Base-by-base conservation (phyloP, 208 protist species). In the Porcisia hertigi region DNA sequence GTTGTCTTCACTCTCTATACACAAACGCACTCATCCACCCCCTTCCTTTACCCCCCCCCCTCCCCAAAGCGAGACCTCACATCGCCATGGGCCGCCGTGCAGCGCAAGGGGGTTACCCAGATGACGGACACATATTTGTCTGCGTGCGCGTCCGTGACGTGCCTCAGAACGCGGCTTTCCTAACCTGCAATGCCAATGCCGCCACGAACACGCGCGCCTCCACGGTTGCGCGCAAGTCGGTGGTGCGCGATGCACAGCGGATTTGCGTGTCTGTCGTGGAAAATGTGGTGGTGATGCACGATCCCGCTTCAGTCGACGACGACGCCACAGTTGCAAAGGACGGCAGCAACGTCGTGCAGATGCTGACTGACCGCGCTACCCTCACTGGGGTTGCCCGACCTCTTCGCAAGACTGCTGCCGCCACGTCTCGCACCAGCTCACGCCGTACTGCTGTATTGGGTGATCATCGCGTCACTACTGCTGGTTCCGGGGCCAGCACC, bases 101-200 rank as follows among this genome's bases (percentile, higher is more conserved):
- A 67, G 63, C 23, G 8, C 16, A 52, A 16, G 62, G 49, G 53
- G 82, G 72, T 3, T 90, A 90, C 78, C 78, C 84, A 8, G 90
- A 94, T 70, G 88, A 94, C 62, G 90, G 90, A 12, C 88, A 92
- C 77, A 94, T 94, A 57, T 84, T 86, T 77, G 90, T 94, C 49
- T 94, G 90, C 69, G 86, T 94, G 66, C 90, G 90, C 41, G 81
- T 94, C 18, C 87, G 90, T 6, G 76, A 90, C 75, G 85, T 91
- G 20, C 84, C 85, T 3, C 75, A 76, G 34, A 73, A 86, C 63
- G 65, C 73, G 36, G 70, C 64, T 53, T 79, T 77, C 53, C 59
- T 79, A 30, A 76, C 77, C 60, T 71, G 63, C 60, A 70, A 43
- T 73, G 81, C 30, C 64, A 67, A 20, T 25, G 65, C 76, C n/a